Evolutionary conservation across 768 basidiomycete genomes (phyloP).

Genomic region (Dacryopinax spathularia): DNA sequence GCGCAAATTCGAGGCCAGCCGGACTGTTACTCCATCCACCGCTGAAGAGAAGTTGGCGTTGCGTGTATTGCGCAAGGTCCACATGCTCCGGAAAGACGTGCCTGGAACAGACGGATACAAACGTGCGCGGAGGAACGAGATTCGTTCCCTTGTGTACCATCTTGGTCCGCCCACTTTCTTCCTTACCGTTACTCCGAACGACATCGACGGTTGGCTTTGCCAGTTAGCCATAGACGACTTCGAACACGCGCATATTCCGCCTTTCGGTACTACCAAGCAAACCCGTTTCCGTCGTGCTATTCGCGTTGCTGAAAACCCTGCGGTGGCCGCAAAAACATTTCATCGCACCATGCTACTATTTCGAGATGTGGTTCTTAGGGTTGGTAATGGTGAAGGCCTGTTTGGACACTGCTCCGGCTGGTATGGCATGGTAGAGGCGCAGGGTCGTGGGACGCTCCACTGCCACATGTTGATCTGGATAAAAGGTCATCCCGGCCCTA

Average conservation of each 20-base stretch:
- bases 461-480: conserved; percentile 33
- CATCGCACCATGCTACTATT: conserved; percentile 29
- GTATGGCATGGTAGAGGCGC: conserved; percentile 32
- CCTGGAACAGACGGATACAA: conserved; percentile 23
- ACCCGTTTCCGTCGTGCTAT: conserved; percentile 19
- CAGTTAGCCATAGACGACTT: conserved; percentile 27
- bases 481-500: conserved; percentile 22
- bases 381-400: conserved; percentile 20
- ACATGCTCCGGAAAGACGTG: conserved; percentile 13
- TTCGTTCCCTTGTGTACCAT: conserved; percentile 23
- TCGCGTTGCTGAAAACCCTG: conserved; percentile 30
- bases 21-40: conserved; percentile 10
- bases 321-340: conserved; percentile 30
- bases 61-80: conserved; percentile 16
- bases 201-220: conserved; percentile 30
- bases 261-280: conserved; percentile 9
- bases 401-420: conserved; percentile 25
- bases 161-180: conserved; percentile 31
- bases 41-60: conserved; percentile 23
- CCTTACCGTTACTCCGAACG: conserved; percentile 34
- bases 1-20: conserved; percentile 16
- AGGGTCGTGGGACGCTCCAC: conserved; percentile 29
- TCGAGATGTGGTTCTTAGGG: conserved; percentile 20
- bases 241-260: conserved; percentile 25
- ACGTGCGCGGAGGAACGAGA: conserved; percentile 27